phyloP scores from a whole-genome alignment of 306 rosid genomes.

The Senna siamea region DNA sequence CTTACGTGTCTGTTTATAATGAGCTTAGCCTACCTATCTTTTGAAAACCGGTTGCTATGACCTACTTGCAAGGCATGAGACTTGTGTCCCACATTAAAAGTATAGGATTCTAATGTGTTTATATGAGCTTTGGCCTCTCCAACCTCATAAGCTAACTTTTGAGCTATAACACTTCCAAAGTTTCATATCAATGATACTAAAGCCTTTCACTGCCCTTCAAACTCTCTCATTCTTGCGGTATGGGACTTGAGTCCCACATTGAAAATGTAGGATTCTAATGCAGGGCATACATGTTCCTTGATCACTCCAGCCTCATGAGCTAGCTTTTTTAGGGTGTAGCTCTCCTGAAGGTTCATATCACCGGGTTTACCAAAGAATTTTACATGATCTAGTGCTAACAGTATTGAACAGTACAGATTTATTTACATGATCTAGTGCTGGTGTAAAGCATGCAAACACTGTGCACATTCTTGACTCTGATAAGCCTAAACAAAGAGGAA shows the following conservation, averaged over 20 bases:
- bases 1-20: too few species aligned
- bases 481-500: slow-evolving; percentile 77
- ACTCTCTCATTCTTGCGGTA: not conserved
- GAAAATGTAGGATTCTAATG: not conserved
- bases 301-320: too few species aligned
- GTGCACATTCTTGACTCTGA: slow-evolving; percentile 82
- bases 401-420: slow-evolving; percentile 45
- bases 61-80: too few species aligned
- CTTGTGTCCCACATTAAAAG: too few species aligned
- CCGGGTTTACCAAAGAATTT: too few species aligned
- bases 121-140: not conserved
- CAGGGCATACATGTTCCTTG: too few species aligned
- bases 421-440: slow-evolving; percentile 83
- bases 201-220: not conserved
- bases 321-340: not conserved
- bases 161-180: not conserved
- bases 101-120: too few species aligned
- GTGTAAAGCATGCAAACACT: slow-evolving; percentile 91
- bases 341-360: not conserved
- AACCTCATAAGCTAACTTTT: not conserved
- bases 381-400: slow-evolving; percentile 48
- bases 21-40: not conserved
- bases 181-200: not conserved
- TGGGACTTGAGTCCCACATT: not conserved
- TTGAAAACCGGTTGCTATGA: too few species aligned